A percentile compares a stretch with the other conserved stretches of the same genome.
phyloP scores from a whole-genome alignment of 169 alveolate genomes.

The Eimeria tenella region DNA sequence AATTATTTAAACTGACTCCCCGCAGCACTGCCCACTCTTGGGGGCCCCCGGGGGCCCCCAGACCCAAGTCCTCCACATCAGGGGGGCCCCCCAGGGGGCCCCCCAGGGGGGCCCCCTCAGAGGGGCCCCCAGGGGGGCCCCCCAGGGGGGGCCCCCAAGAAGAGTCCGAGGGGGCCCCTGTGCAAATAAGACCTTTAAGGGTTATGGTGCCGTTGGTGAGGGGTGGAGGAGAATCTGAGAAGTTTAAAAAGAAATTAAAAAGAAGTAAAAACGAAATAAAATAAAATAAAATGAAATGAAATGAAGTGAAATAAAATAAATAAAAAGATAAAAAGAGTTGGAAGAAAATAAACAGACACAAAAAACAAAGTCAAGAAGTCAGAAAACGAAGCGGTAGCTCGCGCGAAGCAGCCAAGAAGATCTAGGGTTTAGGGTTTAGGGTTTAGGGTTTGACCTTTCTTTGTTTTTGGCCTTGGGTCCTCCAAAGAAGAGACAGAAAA shows the following conservation, averaged over 20 bases:
- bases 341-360: not conserved
- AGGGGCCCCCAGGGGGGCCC: constrained; percentile 36
- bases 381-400: not conserved
- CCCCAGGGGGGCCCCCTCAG: constrained; percentile 14
- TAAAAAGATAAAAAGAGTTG: not conserved
- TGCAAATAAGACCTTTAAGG: not conserved
- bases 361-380: not conserved
- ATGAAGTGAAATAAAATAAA: not conserved
- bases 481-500: not conserved
- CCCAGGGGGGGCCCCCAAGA: not conserved
- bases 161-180: not conserved
- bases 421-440: not conserved
- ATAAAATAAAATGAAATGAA: no score
- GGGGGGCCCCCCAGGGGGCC: not conserved
- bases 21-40: not conserved
- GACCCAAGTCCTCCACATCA: not conserved
- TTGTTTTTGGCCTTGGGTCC: not conserved
- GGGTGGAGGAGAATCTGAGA: not conserved
- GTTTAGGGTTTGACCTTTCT: not conserved
- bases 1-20: not conserved
- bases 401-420: not conserved
- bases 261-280: not conserved
- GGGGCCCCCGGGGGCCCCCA: not conserved
- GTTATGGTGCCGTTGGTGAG: not conserved
- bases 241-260: no score